Evolutionary conservation across 2,329 filamentous ascomycete species (phyloP), one percentile per base, ranked within the genome.

Genomic region (Fusarium verticillioides): DNA sequence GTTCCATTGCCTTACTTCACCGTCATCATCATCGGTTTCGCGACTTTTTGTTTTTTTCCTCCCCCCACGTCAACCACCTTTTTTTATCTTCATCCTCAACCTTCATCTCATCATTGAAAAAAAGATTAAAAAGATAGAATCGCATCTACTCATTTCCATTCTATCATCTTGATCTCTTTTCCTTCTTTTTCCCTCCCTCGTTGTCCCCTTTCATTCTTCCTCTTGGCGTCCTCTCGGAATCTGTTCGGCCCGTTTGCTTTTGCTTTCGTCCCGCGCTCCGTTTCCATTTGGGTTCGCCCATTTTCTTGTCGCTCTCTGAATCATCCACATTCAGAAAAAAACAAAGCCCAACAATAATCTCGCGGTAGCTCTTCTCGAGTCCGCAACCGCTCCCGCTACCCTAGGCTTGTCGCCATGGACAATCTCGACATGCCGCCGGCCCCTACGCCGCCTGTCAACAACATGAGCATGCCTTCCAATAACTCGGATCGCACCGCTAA

Each of bases 401-500:
- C 69, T 50, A 67, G 72, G 70, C 62, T 43, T 69, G 50, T 47
- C 59, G 69, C 67, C 62, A 80, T 78, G 78, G 77, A 78, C 67
- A 82, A 72, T 54, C 50, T 84, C 78, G 83, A 84, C 76, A 82
- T 88, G 74, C 86, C 86, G 60, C 84, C 87, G 69, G 87, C 88
- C 65, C 87, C 86, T 65, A 87, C 85, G 78, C 84, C 84, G 70
- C 84, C 84, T 58, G 81, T 83, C 73, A 83, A 82, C 66, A 81
- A 75, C 70, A 80, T 79, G 75, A 80, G 81, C 75, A 79, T 82
- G 79, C 80, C 80, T 8, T 80, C 82, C 58, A 81, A 81, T 62
- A 81, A 80, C 61, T 78, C 79, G 44, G 86, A 88, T 59, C 87
- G 87, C 75, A 88, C 87, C 46, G 83, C 86, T 63, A 89, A 87